Evolutionary conservation across 2,329 filamentous ascomycete genomes (phyloP).

Genomic region (Triangularia verruculosa): DNA sequence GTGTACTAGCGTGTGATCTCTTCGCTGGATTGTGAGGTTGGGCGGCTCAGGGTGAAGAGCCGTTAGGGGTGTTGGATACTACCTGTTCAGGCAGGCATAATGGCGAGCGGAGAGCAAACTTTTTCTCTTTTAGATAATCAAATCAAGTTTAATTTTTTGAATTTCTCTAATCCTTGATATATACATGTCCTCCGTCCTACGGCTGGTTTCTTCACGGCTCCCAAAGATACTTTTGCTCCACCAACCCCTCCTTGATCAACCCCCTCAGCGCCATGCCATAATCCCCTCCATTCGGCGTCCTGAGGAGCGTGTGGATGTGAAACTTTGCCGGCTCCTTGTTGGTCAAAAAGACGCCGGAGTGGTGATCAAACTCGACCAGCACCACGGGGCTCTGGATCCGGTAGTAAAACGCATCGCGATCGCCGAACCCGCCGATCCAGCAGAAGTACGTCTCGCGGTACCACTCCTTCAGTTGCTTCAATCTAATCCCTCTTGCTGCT

Average conservation of each 20-base stretch:
- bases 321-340: constrained; percentile 74
- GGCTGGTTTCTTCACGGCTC: constrained; percentile 28
- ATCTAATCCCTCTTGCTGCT: constrained; percentile 49
- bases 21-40: no score
- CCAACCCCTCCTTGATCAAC: constrained; percentile 32
- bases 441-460: constrained; percentile 73
- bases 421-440: constrained; percentile 70
- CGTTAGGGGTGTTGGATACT: no score
- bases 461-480: constrained; percentile 52
- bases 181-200: neutral
- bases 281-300: constrained; percentile 72
- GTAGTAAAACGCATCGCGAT: constrained; percentile 73
- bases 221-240: constrained; percentile 43
- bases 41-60: no score
- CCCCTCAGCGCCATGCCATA: constrained; percentile 59
- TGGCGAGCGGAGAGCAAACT: no score
- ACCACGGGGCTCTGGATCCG: constrained; percentile 73
- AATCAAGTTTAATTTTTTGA: neutral
- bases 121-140: no score
- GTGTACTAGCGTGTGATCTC: no score
- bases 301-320: constrained; percentile 71
- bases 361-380: constrained; percentile 75
- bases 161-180: neutral
- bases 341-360: constrained; percentile 72
- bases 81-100: no score